Evolutionary conservation across 768 basidiomycete species (phyloP).

Genomic region (Tephrocybe sp.): DNA sequence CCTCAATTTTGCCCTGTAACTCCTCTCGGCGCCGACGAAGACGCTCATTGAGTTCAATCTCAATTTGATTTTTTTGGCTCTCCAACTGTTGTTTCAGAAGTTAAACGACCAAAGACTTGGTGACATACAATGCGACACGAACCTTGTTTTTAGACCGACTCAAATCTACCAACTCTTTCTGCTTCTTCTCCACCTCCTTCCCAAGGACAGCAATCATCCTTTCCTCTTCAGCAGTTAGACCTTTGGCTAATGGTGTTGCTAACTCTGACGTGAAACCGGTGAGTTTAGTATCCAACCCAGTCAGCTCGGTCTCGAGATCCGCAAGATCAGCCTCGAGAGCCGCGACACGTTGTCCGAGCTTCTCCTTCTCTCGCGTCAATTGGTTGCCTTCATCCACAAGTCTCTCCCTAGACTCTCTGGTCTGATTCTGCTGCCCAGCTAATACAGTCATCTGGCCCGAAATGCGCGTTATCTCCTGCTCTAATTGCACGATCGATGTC

Average conservation of each 20-base stretch:
- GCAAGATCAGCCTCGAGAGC: conserved; percentile 66
- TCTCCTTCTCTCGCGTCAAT: conserved; percentile 70
- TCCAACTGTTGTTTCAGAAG: conserved; percentile 49
- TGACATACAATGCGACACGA: conserved; percentile 20
- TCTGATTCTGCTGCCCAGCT: conserved; percentile 68
- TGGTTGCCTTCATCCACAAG: conserved; percentile 60
- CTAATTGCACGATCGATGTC: conserved; percentile 61
- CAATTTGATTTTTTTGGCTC: conserved; percentile 74
- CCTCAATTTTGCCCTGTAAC: conserved; percentile 72
- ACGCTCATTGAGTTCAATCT: conserved; percentile 93
- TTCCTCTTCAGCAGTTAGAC: conserved; percentile 74
- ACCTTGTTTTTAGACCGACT: conserved; percentile 73
- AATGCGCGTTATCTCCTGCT: conserved; percentile 83
- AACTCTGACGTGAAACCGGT: conserved; percentile 71
- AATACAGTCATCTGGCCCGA: conserved; percentile 73
- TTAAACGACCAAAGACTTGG: background rate
- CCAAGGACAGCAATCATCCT: conserved; percentile 62
- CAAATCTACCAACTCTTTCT: conserved; percentile 69
- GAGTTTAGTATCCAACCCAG: conserved; percentile 58
- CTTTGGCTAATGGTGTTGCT: conserved; percentile 70
- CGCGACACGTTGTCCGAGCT: conserved; percentile 55
- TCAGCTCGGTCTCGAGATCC: conserved; percentile 74
- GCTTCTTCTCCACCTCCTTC: conserved; percentile 73
- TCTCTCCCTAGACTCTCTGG: conserved; percentile 65
- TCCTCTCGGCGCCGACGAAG: conserved; percentile 81